A percentile compares a stretch with the other conserved stretches of the same genome.
Evolutionary conservation across 148 eudicot genomes (phyloP).

Genomic region (Amaranthus palmeri): DNA sequence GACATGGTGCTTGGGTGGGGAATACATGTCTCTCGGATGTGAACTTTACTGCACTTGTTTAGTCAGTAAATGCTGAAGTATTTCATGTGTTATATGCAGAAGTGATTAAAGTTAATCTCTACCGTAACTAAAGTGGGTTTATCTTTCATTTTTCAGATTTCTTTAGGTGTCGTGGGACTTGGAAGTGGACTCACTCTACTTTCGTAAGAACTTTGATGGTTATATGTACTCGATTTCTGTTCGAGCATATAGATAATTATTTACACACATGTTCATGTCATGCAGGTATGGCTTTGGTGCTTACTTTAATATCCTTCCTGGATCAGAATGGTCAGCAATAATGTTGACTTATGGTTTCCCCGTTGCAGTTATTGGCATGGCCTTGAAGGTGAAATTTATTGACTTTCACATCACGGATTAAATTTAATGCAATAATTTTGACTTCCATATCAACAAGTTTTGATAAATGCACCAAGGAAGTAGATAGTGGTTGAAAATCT

Average conservation of each 20-base stretch:
- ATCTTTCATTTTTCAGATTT: slow-evolving; percentile 49
- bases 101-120: background rate
- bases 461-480: background rate
- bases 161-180: slow-evolving; percentile 83
- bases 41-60: background rate
- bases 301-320: slow-evolving; percentile 90
- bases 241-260: background rate
- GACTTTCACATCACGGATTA: background rate
- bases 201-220: slow-evolving; percentile 48
- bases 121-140: background rate
- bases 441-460: background rate
- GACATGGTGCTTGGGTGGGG: background rate
- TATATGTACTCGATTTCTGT: background rate
- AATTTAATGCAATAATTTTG: background rate
- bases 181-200: slow-evolving; percentile 73
- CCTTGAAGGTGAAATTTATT: slow-evolving; percentile 63
- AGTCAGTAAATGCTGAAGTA: background rate
- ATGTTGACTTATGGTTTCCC: slow-evolving; percentile 98
- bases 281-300: slow-evolving; percentile 97
- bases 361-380: slow-evolving; percentile 96
- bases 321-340: slow-evolving; percentile 98
- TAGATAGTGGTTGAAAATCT: background rate
- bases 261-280: slow-evolving; percentile 9
- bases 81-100: background rate
- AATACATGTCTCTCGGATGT: no score